Evolutionary conservation across 371 early-diverging fungal genomes (phyloP).

Genomic region (Mortierella sp.): DNA sequence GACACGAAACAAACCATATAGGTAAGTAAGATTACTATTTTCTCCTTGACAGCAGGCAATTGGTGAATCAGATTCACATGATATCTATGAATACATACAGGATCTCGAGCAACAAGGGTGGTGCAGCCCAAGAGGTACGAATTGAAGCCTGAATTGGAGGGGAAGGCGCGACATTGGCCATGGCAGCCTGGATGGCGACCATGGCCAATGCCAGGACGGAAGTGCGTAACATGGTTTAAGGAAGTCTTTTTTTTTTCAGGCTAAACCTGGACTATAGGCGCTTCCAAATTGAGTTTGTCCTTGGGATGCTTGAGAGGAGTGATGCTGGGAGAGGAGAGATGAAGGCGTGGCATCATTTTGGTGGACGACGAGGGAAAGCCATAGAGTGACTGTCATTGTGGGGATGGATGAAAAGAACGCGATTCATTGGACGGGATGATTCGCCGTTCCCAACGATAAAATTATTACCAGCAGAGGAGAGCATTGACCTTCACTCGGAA

Average conservation of each 20-base stretch:
- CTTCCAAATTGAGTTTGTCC: background rate
- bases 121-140: slow-evolving; percentile 70
- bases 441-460: too few relatives aligned
- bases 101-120: slow-evolving; percentile 70
- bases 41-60: background rate
- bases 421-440: background rate
- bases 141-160: slow-evolving; percentile 70
- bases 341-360: background rate
- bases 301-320: background rate
- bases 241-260: background rate
- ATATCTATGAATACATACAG: slow-evolving; percentile 60
- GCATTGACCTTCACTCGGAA: too few relatives aligned
- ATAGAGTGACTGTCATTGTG: background rate
- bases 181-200: slow-evolving; percentile 38
- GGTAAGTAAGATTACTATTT: too few relatives aligned
- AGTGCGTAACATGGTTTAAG: slow-evolving; percentile 29
- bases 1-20: background rate
- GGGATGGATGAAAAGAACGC: background rate
- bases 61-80: background rate
- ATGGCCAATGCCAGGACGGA: slow-evolving; percentile 47
- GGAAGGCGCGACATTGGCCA: slow-evolving; percentile 38
- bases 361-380: background rate
- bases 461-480: too few relatives aligned
- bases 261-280: background rate
- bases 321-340: background rate